Base-by-base conservation (phyloP, 169 alveolate species). In the Babesia ovis region DNA sequence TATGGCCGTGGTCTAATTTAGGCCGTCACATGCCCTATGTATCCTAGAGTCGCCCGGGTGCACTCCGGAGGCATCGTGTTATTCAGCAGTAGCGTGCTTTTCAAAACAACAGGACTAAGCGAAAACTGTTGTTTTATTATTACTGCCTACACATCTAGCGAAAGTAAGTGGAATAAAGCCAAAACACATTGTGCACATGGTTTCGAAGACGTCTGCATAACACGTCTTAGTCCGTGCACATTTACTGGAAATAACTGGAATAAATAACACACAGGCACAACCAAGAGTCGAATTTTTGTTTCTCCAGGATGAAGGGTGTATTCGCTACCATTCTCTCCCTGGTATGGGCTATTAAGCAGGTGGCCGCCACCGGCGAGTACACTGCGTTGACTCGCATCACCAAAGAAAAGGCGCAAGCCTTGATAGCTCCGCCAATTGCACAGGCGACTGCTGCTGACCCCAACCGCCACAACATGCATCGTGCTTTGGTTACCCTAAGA, bases 391-490 rank as follows among this genome's bases (percentile, higher is more conserved):
- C n/a, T 14, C 41, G 45, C 9, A 0, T 41, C 25, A 5, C 8
- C 22, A 1, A n/a, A 5, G 3, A 9, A 11, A 61, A 45, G 12
- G 31, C 62, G 6, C 1, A 0, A 9, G 45, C 12, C n/a, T 0
- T 64, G 61, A 14, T 8, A 9, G 16, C 32, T 1, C 54, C 59
- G 16, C n/a, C 55, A 4, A 23, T 4, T 0, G 31, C n/a, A 34
- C 74, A 64, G 74, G 64, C 74, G 0, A 34, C 35, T 39, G 29
- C 32, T 9, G 2, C 4, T 8, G 62, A 64, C 48, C 74, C 74
- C 9, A 8, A 35, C 46, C 39, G 55, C 50, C 74, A 64, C 62
- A 0, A 8, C 25, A 27, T 50, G 50, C 20, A 64, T 35, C 53
- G 51, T 50, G 22, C 62, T 22, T 3, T 64, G 18, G 50, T 64